Percentiles rank a stretch among this genome's conserved stretches.
phyloP scores from a whole-genome alignment of 192 early-diverging fungal species.

The Phlyctochytrium bullatum region DNA sequence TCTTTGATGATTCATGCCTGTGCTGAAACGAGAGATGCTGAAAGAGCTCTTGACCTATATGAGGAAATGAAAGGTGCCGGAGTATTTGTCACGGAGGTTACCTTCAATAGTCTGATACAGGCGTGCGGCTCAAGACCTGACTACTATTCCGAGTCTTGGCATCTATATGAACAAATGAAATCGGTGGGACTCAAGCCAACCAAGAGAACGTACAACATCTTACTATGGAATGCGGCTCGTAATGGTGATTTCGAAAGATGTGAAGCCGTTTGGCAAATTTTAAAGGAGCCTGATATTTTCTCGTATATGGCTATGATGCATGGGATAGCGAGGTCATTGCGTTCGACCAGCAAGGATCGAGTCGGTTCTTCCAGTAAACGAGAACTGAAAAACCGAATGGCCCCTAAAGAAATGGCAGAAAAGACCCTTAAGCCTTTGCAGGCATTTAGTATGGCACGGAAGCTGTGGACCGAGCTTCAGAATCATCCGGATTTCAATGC shows the following conservation, averaged over 20 bases:
- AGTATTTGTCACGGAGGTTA: conserved; percentile 75
- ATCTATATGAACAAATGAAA: conserved; percentile 78
- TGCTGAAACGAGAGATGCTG: conserved; percentile 77
- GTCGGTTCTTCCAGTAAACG: too few relatives aligned
- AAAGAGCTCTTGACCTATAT: conserved; percentile 88
- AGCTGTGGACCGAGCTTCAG: too few relatives aligned
- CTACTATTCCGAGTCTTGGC: conserved; percentile 83
- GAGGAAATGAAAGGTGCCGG: conserved; percentile 75
- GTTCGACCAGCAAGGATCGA: neutral
- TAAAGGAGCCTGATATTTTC: neutral
- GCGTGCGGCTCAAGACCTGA: conserved; percentile 75
- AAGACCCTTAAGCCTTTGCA: too few relatives aligned
- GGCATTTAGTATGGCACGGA: too few relatives aligned
- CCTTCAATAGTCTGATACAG: conserved; percentile 84
- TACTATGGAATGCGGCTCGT: conserved; percentile 72
- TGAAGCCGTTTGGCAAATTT: neutral
- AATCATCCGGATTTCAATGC: too few relatives aligned
- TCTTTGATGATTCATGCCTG: conserved; percentile 92
- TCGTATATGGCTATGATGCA: neutral
- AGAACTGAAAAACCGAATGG: too few relatives aligned
- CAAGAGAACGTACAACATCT: conserved; percentile 74
- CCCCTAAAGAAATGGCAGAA: too few relatives aligned
- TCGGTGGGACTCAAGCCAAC: conserved; percentile 80
- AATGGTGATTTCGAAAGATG: conserved; percentile 54
- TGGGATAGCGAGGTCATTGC: neutral